These are phyloP conservation scores for Carex parvula DNA, from an alignment of 176 grass and related monocot species.

Conservation along the genomic window DNA sequence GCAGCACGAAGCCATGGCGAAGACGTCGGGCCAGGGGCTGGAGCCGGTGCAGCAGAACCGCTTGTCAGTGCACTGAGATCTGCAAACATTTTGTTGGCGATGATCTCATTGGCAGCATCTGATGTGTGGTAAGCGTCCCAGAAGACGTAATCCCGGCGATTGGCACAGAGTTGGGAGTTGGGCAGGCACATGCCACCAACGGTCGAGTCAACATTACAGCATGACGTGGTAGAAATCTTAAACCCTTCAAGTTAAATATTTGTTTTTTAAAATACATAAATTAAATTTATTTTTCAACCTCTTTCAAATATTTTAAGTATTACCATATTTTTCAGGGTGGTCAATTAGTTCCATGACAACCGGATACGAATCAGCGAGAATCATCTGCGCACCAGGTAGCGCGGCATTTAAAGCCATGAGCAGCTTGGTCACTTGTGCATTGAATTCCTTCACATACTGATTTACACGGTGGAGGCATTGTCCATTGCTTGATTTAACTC, in stretches of 20 bases:
- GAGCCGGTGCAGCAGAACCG: constrained; percentile 26
- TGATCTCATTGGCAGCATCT: constrained; percentile 81
- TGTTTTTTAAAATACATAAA: background rate
- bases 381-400: constrained; percentile 68
- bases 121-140: constrained; percentile 97
- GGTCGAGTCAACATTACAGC: constrained; percentile 78
- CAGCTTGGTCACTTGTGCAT: constrained; percentile 49
- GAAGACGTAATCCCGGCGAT: constrained; percentile 78
- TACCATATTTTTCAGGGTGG: constrained; percentile 70
- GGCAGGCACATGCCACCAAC: constrained; percentile 89
- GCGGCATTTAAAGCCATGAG: constrained; percentile 44
- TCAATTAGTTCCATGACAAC: constrained; percentile 86
- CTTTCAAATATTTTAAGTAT: background rate
- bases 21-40: background rate
- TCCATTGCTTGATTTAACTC: constrained; percentile 51
- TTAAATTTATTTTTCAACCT: background rate
- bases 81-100: constrained; percentile 58
- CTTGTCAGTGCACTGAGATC: constrained; percentile 30
- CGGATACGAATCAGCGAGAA: constrained; percentile 61
- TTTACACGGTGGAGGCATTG: constrained; percentile 74
- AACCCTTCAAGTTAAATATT: constrained; percentile 47
- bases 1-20: background rate
- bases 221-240: constrained; percentile 74
- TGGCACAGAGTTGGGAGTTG: constrained; percentile 58
- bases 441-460: constrained; percentile 63